phyloP scores from a whole-genome alignment of 2,329 filamentous ascomycete species.

The Raffaelea albimanens region DNA sequence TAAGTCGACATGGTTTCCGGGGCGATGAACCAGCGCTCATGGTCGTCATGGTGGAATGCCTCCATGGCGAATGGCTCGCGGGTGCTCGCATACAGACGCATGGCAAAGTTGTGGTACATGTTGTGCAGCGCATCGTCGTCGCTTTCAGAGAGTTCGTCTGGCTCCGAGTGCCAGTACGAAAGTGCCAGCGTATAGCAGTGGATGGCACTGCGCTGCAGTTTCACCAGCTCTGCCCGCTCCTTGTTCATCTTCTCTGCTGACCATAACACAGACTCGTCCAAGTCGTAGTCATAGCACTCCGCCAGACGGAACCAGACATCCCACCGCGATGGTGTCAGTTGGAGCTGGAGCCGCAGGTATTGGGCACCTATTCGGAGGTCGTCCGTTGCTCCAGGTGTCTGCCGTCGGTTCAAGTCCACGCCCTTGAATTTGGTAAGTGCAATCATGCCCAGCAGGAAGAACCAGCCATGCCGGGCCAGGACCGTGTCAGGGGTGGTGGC shows the following conservation, averaged over 20 bases:
- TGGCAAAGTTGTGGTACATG: slow-evolving; percentile 50
- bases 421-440: slow-evolving; percentile 74
- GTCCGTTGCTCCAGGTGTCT: slow-evolving; percentile 70
- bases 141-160: neutral
- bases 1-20: slow-evolving; percentile 39
- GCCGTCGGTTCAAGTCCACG: slow-evolving; percentile 61
- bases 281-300: slow-evolving; percentile 77
- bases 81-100: slow-evolving; percentile 53
- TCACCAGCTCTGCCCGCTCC: slow-evolving; percentile 62
- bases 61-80: slow-evolving; percentile 56
- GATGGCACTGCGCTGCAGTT: slow-evolving; percentile 69
- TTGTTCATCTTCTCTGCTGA: slow-evolving; percentile 87
- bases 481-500: slow-evolving; percentile 60
- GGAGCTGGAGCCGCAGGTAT: slow-evolving; percentile 72
- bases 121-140: slow-evolving; percentile 43
- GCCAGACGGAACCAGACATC: slow-evolving; percentile 85
- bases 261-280: slow-evolving; percentile 83
- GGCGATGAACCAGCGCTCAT: slow-evolving; percentile 48
- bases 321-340: slow-evolving; percentile 75
- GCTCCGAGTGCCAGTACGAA: slow-evolving; percentile 40
- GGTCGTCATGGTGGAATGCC: slow-evolving; percentile 46
- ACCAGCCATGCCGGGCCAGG: slow-evolving; percentile 79
- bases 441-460: slow-evolving; percentile 82
- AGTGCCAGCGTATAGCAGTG: slow-evolving; percentile 64
- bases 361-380: slow-evolving; percentile 74